Conservation (phyloP, 805 yeast genomes). For the Myxozyma monticola region DNA sequence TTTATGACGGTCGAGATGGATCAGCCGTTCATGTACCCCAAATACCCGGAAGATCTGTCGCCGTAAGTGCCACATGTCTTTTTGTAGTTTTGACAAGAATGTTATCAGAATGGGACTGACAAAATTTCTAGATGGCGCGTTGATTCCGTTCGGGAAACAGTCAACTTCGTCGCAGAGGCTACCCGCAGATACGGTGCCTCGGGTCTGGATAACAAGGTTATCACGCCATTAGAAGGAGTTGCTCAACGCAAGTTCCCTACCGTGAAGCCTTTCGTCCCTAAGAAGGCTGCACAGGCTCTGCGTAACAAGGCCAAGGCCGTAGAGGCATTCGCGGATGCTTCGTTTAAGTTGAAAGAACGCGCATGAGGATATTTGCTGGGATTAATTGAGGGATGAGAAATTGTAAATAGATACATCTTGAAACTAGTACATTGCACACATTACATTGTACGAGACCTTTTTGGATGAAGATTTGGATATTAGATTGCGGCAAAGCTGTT, state of each 20-base stretch:
- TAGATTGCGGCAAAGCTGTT: too few species aligned
- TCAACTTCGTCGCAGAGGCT: constrained; percentile 28
- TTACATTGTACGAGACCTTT: too few species aligned
- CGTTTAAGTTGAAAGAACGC: constrained; percentile 3
- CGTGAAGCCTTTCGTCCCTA: constrained; percentile 67
- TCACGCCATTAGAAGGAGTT: constrained; percentile 49
- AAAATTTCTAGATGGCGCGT: constrained; percentile 20
- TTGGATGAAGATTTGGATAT: too few species aligned
- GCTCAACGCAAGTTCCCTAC: constrained; percentile 58
- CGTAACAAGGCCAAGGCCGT: constrained; percentile 6
- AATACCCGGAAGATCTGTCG: constrained; percentile 42
- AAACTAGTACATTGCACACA: too few species aligned
- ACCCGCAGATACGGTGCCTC: constrained; percentile 33
- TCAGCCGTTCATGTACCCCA: constrained; percentile 96
- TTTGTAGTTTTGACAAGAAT: neutral
- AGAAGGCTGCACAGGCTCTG: constrained; percentile 32
- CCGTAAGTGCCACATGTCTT: constrained; percentile 37
- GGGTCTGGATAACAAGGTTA: constrained; percentile 14
- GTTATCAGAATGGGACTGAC: neutral
- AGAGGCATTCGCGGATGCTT: constrained; percentile 1
- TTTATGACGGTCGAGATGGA: constrained; percentile 97
- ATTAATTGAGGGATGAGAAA: neutral
- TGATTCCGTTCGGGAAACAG: constrained; percentile 13
- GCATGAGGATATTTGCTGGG: neutral
- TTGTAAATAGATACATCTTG: too few species aligned